Base-by-base conservation (phyloP, 2,329 filamentous ascomycete genomes). In the Clarireedia homoeocarpa region DNA sequence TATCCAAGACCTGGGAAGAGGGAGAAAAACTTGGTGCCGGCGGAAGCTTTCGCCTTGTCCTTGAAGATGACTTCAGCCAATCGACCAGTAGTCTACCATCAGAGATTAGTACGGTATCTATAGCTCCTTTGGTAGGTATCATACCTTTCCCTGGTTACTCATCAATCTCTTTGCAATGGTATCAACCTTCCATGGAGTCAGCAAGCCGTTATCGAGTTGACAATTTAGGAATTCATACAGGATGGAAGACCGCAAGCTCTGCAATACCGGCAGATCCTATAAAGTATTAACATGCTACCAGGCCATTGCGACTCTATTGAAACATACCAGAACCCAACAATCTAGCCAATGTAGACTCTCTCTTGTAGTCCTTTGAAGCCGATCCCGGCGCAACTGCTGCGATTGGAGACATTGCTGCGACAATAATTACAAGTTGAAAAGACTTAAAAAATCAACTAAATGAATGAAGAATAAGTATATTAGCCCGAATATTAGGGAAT, bases 121-220 rank as follows among this genome's bases (percentile, higher is more conserved):
- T 48, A 14, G 30, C 10, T 10, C 12, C 34, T 59, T 39, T 30
- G 5, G 40, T 20, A 17, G 20, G 23, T 6, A 5, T n/a, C 40
- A 3, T 62, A 88, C 82, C 75, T 79, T 89, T 70, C 83, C 84
- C 72, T 95, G 87, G 75, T 99, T 96, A 83, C 91, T 96, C 94
- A 99, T 99, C 74, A 99, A 83, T 65, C 94, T 89, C 81, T 99
- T 99, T 62, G 94, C 92, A 68, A 95, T 96, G 51, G 94, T 99
- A 75, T 99, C 94, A 72, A 99, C 89, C 88, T 92, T 67, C 56
- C 9, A 65, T 69, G 66, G 65, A 60, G 59, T 71, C 62, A 64
- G 63, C 59, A 57, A 48, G 26, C 17, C 44, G 56, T 60, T 60
- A 57, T 62, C 45, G 36, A 46, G 3, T 23, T 10, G 47, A 20